A percentile compares a stretch with the other conserved stretches of the same genome.
Evolutionary conservation across 2,329 filamentous ascomycete species (phyloP).

Genomic region (Pseudonectria buxi): DNA sequence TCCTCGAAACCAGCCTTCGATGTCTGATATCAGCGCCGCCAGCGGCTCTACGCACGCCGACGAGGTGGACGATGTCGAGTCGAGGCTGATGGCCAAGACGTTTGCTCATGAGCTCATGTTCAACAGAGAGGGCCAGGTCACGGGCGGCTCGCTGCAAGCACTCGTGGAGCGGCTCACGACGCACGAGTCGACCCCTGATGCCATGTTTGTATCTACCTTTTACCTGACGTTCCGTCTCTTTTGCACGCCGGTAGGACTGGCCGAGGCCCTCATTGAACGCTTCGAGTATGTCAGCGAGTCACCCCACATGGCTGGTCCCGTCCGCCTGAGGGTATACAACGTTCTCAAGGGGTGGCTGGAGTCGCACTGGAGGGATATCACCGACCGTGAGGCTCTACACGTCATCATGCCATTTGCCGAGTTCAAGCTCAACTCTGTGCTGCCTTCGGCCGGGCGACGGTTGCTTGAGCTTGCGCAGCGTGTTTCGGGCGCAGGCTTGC

Average conservation of each 20-base stretch:
- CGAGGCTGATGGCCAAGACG: slow-evolving; percentile 80
- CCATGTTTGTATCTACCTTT: slow-evolving; percentile 87
- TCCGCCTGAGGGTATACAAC: slow-evolving; percentile 88
- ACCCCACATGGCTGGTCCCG: slow-evolving; percentile 65
- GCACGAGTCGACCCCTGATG: slow-evolving; percentile 86
- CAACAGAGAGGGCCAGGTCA: slow-evolving; percentile 93
- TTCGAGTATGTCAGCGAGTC: slow-evolving; percentile 87
- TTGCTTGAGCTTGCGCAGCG: slow-evolving; percentile 73
- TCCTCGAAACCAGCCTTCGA: slow-evolving; percentile 53
- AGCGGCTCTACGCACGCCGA: slow-evolving; percentile 63
- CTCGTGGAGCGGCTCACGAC: slow-evolving; percentile 91
- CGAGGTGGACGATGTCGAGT: slow-evolving; percentile 73
- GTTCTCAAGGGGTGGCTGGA: slow-evolving; percentile 97
- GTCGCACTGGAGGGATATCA: slow-evolving; percentile 83
- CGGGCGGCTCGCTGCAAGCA: slow-evolving; percentile 81
- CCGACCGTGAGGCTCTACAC: slow-evolving; percentile 68
- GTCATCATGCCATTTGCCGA: slow-evolving; percentile 77
- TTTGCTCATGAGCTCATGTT: slow-evolving; percentile 86
- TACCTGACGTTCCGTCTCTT: slow-evolving; percentile 95
- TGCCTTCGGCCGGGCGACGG: slow-evolving; percentile 75
- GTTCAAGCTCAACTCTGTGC: slow-evolving; percentile 56
- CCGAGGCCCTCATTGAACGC: slow-evolving; percentile 76
- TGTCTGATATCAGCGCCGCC: slow-evolving; percentile 61
- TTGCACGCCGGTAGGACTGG: slow-evolving; percentile 71
- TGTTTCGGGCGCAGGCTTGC: slow-evolving; percentile 64